Base-by-base conservation (phyloP, 306 rosid genomes). In the Sophora flavescens region DNA sequence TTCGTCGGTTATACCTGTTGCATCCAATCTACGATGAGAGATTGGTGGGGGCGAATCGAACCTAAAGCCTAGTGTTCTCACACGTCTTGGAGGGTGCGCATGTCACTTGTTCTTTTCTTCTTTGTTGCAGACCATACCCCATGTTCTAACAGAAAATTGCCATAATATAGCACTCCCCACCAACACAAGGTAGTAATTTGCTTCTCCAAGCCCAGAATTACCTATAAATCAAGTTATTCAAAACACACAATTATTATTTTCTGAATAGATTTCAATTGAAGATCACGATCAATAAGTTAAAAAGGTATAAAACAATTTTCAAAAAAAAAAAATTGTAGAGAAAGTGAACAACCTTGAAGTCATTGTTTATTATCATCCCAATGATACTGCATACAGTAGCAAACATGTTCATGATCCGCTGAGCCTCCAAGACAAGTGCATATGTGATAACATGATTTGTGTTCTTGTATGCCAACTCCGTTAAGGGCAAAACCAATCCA, bases 401-500 rank as follows among this genome's bases (percentile, higher is more conserved):
- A 60, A 83, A 88, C 12, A 86, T 4, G 38, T 82, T 47, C 71
- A 91, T 71, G 3, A 92, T 88, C 15, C 86, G n/a, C 84, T 95
- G 97, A 84, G 86, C 56, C 87, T 95, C 97, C 90, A 95, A 36
- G 2, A 95, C 93, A n/a, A 95, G 74, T 3, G 91, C 50, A 42
- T 88, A 95, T 2, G 93, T 90, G 0, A 95, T 10, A 4, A 26
- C 10, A 35, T 88, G 97, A 64, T 66, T 90, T 8, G 83, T 74
- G 59, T 86, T 92, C 59, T 78, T 83, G 76, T 95, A 95, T 10
- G 72, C 53, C 72, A 87, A 54, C 53, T 95, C 99, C 4, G 87
- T 35, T 53, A 77, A 10, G n/a, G 99, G 97, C 87, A 95, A 59
- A 1, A 95, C 2, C n/a, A 95, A 83, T 2, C 96, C 97, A 28